Evolutionary conservation across 108 stramenopile species (phyloP).

Genomic region (Epithemia pelagica): DNA sequence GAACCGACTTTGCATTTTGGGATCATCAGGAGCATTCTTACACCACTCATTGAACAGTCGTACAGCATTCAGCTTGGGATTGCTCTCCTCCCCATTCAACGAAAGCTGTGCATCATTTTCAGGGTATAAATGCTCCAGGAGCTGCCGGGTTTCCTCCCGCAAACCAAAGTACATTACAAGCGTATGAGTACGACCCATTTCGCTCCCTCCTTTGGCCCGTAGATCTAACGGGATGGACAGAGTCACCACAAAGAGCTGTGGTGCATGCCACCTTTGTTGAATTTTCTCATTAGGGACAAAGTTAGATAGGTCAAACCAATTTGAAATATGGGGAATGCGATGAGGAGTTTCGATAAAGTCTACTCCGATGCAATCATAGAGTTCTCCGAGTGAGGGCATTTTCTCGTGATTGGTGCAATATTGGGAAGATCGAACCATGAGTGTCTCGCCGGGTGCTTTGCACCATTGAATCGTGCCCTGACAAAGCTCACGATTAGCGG

Average conservation of each 20-base stretch:
- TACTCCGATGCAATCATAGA: slow-evolving; percentile 58
- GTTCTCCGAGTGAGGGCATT: slow-evolving; percentile 54
- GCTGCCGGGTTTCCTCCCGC: slow-evolving; percentile 61
- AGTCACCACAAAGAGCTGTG: slow-evolving; percentile 62
- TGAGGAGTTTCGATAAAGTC: slow-evolving; percentile 64
- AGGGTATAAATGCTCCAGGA: slow-evolving; percentile 61
- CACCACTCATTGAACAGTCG: slow-evolving; percentile 73
- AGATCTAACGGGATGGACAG: slow-evolving; percentile 70
- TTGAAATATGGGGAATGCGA: slow-evolving; percentile 54
- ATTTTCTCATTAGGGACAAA: slow-evolving; percentile 26
- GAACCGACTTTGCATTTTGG: slow-evolving; percentile 63
- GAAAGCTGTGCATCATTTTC: slow-evolving; percentile 41
- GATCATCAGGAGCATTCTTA: slow-evolving; percentile 56
- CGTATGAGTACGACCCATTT: slow-evolving; percentile 62
- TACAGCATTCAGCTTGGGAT: slow-evolving; percentile 51
- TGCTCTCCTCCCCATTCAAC: background rate
- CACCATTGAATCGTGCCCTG: background rate
- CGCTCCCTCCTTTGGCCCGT: slow-evolving; percentile 39
- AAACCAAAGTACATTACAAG: slow-evolving; percentile 64
- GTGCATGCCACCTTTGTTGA: slow-evolving; percentile 61
- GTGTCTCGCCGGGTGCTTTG: slow-evolving; percentile 20
- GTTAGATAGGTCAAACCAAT: slow-evolving; percentile 48
- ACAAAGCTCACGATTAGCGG: background rate
- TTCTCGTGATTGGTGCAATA: slow-evolving; percentile 66
- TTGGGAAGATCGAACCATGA: slow-evolving; percentile 56